Evolutionary conservation across 2,329 filamentous ascomycete genomes (phyloP), one percentile per base, ranked within the genome.

Genomic region (Botrytis fragariae): DNA sequence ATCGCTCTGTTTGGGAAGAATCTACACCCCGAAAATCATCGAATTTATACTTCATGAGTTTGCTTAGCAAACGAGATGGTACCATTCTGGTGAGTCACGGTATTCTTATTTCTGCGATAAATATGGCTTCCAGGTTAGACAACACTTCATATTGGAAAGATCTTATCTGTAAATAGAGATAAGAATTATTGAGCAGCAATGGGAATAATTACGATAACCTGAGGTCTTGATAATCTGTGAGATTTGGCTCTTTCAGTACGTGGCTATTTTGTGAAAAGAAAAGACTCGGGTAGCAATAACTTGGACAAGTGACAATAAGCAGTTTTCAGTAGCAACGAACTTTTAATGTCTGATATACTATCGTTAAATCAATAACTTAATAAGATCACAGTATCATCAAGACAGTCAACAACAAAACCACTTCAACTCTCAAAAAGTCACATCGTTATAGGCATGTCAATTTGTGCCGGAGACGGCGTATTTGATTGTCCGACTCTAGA

Each of bases 161-260:
- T 0, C 22, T 48, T 1, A 12, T 4, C 1, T 25, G 22, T 8
- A 22, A 25, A 4, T 0, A 10, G 0, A 12, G 2, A 10, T 10
- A 2, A 48, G 4, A 25, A n/a, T n/a, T 12, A 5, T 51, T 7
- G 22, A 10, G 4, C 3, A 2, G 22, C 4, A n/a, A 14, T 51
- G 4, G 4, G 25, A 51, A 10, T 51, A 2, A 4, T 51, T 14
- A 3, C 14, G 22, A 25, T 25, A 0, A 25, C 0, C 10, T 25
- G 22, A 48, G 2, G 2, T 14, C 39, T 42, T 42, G 12, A 4
- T 25, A n/a, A 6, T 51, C 22, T n/a, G 4, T 6, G 0, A 51
- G 10, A 51, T 6, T 51, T 5, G 10, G 4, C 10, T 51, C 48
- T 51, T 51, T n/a, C 22, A 20, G 7, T 9, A 22, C 2, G 5